Conservation (phyloP, 2,329 filamentous ascomycete species). For the Nannizziopsis arthrosporioides region DNA sequence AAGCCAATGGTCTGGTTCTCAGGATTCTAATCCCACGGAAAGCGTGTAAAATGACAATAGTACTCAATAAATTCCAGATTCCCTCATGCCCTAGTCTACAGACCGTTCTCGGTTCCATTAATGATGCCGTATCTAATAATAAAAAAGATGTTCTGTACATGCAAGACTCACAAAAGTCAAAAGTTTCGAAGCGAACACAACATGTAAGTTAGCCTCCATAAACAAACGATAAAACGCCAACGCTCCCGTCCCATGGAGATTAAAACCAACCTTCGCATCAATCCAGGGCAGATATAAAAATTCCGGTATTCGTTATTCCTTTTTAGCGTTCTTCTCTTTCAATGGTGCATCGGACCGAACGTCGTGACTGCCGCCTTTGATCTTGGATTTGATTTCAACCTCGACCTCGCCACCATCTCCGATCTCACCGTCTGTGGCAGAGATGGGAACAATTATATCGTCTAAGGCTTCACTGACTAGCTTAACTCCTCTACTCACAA, state of each 20-base stretch:
- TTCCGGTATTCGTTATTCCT: not conserved
- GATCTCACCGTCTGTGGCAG: slow-evolving; percentile 35
- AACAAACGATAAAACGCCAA: not conserved
- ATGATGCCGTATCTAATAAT: no score
- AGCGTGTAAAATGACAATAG: no score
- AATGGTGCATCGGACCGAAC: not conserved
- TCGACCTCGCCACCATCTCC: slow-evolving; percentile 33
- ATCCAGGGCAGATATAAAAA: no score
- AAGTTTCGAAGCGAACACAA: not conserved
- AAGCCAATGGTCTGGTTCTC: no score
- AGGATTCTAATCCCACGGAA: no score
- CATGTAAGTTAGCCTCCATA: not conserved
- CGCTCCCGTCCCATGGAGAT: not conserved
- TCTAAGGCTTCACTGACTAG: slow-evolving; percentile 43
- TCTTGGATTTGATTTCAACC: slow-evolving; percentile 8
- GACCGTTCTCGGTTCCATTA: no score
- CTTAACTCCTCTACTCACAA: slow-evolving; percentile 41
- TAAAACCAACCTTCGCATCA: no score
- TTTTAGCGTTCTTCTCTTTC: slow-evolving; percentile 1
- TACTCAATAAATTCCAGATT: no score
- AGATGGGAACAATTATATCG: slow-evolving; percentile 6
- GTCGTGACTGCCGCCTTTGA: not conserved
- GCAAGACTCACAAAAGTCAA: not conserved
- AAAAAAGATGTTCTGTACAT: slow-evolving; percentile 3
- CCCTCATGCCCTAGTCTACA: no score